Evolutionary conservation across 805 yeast genomes (phyloP), one percentile per base, ranked within the genome.

Genomic region (Myxozyma monticola): DNA sequence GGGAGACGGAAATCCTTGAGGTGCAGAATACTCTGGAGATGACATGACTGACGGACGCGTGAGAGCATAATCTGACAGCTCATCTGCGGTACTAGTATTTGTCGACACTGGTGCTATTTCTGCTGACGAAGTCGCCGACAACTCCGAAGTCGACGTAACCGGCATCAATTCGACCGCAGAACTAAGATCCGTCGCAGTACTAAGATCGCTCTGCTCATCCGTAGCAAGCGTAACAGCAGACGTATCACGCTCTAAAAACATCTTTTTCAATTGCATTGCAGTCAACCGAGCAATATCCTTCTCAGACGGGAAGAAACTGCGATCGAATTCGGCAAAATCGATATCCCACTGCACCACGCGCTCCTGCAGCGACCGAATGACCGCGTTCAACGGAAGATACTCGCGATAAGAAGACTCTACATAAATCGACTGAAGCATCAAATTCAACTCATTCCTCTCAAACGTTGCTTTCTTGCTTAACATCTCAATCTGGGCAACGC

Each of bases 201-300:
- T 15, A n/a, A 28, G 31, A 4, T 49, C 37, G 8, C 53, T 35
- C 9, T 20, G 26, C 1, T 56, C 56, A 3, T 46, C 60, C 49
- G 34, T 51, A 20, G 22, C 54, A 24, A 33, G 51, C n/a, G 48
- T 45, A 42, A 38, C 52, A 41, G 31, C 48, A 49, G 56, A 57
- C 33, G 45, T 51, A 26, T 54, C 54, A 22, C 46, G 26, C 48
- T 82, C 89, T 61, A 79, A 68, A 59, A 91, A 82, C 42, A 90
- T 74, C 58, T 83, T 85, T 53, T 83, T 80, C 61, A 91, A 71
- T 64, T 91, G 98, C 60, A 84, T 83, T 3, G 96, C 85, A 1
- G 99, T 90, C 37, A 93, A 86, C 56, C 88, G 76, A 4, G 95
- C 83, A 59, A 93, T 86, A 74, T 93, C 99, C 62, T 84, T 87